Conservation (phyloP, 2,329 filamentous ascomycete genomes). For the Cercospora janseana region DNA sequence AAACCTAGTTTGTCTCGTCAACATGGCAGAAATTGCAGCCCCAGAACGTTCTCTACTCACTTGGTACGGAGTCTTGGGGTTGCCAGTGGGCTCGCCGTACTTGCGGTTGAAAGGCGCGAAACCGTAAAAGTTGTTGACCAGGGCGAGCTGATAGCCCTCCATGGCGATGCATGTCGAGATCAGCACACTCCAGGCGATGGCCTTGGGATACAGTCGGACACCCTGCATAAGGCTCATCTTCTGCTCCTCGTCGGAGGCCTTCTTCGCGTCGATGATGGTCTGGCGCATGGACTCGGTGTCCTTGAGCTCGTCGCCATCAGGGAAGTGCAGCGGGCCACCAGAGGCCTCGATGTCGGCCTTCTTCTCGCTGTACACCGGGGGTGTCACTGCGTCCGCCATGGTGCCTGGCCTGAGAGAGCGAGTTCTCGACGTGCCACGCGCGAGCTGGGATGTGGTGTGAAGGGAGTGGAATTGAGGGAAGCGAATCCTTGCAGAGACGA, state of each 20-base stretch:
- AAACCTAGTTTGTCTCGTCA: constrained; percentile 39
- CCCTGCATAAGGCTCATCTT: constrained; percentile 65
- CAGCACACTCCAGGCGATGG: constrained; percentile 75
- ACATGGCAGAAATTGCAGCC: neutral
- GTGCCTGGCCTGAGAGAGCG: neutral
- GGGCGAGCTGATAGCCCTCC: constrained; percentile 82
- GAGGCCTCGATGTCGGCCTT: constrained; percentile 7
- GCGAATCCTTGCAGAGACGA: neutral
- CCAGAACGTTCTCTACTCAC: neutral
- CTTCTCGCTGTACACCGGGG: constrained; percentile 5
- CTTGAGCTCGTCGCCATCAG: constrained; percentile 36
- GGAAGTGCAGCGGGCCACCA: constrained; percentile 21
- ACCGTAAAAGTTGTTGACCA: constrained; percentile 76
- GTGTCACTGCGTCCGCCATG: constrained; percentile 7
- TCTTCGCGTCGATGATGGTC: constrained; percentile 43
- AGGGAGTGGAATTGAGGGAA: neutral
- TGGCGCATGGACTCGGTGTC: constrained; percentile 30
- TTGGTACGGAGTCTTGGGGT: constrained; percentile 35
- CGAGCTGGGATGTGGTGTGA: constrained; percentile 1
- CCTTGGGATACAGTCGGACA: constrained; percentile 80
- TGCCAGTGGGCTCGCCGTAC: constrained; percentile 43
- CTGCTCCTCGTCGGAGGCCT: constrained; percentile 50
- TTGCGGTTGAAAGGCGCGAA: constrained; percentile 48
- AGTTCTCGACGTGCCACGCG: too few relatives aligned
- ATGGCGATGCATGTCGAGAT: constrained; percentile 91